Evolutionary conservation across 1,284 basidiomycete genomes (phyloP), one percentile per base, ranked within the genome.

Genomic region (Cutaneotrichosporon mucoides): DNA sequence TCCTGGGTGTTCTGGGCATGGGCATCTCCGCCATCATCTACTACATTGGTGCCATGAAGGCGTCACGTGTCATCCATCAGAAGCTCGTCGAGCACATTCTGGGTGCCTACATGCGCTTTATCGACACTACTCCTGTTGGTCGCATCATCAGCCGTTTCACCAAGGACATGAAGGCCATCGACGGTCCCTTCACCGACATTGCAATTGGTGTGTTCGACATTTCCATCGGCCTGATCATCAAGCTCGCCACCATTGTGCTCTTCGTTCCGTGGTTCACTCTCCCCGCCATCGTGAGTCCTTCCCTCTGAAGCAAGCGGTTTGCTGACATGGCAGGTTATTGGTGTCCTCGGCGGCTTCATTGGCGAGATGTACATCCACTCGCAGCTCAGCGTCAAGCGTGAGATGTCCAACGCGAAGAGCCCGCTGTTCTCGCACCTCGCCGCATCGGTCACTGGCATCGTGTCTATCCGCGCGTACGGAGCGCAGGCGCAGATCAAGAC

Each of bases 381-480:
- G 13, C 88, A 90, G 71, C 79, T 90, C 34, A 84, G 85, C 11
- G 86, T 89, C 49, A 90, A 90, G 70, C 68, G 75, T 50, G 84
- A 88, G 69, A 85, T 85, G 85, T 84, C 83, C 43, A 88, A 87
- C 72, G 83, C 85, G 6, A 77, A 77, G 66, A 83, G 81, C 61
- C 87, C 87, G 0, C 82, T 89, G 6, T 80, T 88, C 58, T 85
- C 84, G 48, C 85, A 87, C 68, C 87, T 90, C 66, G 84, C 86
- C 13, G 84, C 86, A 33, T 83, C 86, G 0, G 82, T 89, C 42
- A 75, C 82, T 12, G 88, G 89, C 36, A 79, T 90, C 47, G 74
- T 79, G 11, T 79, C 79, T 13, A 80, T 81, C 58, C 66, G 78
- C 35, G 77, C 78, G 0, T 79, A 73, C 55, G 76, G 75, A 2